phyloP scores from a whole-genome alignment of 768 basidiomycete species.

The Termitomyces sp. region DNA sequence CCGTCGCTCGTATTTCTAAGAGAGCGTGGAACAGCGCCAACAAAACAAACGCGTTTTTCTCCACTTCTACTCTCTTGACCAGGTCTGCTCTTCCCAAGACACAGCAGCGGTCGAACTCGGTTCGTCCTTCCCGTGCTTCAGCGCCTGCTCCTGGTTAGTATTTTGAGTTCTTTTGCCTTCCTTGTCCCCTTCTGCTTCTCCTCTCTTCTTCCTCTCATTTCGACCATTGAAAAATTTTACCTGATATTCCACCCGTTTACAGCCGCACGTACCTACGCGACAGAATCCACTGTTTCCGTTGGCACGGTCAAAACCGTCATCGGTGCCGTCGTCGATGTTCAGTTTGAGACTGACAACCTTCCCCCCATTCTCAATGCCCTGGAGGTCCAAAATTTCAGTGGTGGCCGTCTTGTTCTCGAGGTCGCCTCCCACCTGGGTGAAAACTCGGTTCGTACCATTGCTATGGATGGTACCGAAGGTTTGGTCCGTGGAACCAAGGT shows the following conservation, averaged over 20 bases:
- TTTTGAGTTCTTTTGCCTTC: constrained; percentile 6
- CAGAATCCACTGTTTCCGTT: constrained; percentile 67
- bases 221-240: constrained; percentile 1
- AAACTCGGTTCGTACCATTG: constrained; percentile 99
- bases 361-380: constrained; percentile 99
- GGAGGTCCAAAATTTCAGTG: constrained; percentile 91
- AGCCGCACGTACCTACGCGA: constrained; percentile 83
- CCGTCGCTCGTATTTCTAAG: constrained; percentile 82
- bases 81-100: constrained; percentile 43
- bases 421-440: constrained; percentile 98
- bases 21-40: constrained; percentile 73
- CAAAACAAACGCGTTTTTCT: constrained; percentile 77
- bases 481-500: constrained; percentile 98
- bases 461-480: constrained; percentile 99
- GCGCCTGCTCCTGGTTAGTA: constrained; percentile 48
- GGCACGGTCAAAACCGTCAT: constrained; percentile 98
- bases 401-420: constrained; percentile 97
- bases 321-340: constrained; percentile 99
- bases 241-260: constrained; percentile 12
- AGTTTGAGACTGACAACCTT: constrained; percentile 91
- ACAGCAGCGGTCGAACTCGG: constrained; percentile 38
- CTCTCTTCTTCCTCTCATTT: constrained; percentile 1
- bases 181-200: not conserved
- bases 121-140: constrained; percentile 44
- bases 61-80: constrained; percentile 59